Percentiles rank a stretch among this genome's conserved stretches.
Evolutionary conservation across 176 grass and related monocot genomes (phyloP).

Genomic region (sorghum (Sorghum bicolor)): DNA sequence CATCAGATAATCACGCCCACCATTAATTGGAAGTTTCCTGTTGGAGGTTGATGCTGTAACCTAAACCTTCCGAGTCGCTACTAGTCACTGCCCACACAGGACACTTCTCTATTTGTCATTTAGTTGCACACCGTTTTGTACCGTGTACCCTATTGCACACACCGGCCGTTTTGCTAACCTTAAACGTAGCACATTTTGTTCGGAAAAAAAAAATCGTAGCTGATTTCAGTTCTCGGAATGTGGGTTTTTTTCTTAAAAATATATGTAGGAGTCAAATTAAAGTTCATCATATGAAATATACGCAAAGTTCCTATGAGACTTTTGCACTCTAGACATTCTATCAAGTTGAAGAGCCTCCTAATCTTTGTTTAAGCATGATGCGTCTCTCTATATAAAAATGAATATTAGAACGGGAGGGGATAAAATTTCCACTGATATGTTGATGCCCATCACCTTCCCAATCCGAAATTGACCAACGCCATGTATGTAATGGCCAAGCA

Average conservation of each 20-base stretch:
- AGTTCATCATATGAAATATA: background rate
- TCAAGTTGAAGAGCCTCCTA: background rate
- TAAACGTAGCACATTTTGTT: background rate
- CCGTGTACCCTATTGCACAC: too few relatives aligned
- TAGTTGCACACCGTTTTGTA: background rate
- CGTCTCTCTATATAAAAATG: background rate
- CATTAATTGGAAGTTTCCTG: background rate
- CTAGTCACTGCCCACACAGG: background rate
- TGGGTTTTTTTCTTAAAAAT: background rate
- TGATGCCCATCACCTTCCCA: background rate
- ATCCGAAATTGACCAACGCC: background rate
- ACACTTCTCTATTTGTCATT: background rate
- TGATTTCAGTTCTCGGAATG: too few relatives aligned
- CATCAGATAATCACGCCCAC: background rate
- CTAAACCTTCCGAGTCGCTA: background rate
- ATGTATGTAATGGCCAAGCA: background rate
- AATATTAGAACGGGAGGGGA: background rate
- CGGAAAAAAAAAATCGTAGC: background rate
- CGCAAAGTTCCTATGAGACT: background rate
- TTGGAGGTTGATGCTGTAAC: background rate
- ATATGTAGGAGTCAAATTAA: too few relatives aligned
- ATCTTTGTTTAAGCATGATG: background rate
- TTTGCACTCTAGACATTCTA: background rate
- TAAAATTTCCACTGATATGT: background rate
- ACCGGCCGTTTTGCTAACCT: background rate